A percentile compares a stretch with the other conserved stretches of the same genome.
Evolutionary conservation across 805 yeast genomes (phyloP).

Genomic region (Zygotorulaspora chibaensis): DNA sequence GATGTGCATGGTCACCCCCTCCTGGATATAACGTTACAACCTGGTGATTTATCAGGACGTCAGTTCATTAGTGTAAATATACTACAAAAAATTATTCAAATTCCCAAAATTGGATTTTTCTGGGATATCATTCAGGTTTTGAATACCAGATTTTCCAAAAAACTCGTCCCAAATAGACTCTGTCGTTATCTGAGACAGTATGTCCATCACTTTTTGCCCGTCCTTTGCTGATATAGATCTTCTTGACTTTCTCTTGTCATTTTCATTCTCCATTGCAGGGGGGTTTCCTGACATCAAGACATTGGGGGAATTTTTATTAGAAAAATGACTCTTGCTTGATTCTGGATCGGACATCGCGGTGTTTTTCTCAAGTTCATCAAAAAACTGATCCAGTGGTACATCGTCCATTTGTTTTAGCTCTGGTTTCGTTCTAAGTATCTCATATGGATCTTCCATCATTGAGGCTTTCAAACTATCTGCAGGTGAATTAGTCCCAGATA

Average conservation of each 20-base stretch:
- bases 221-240: conserved; percentile 35
- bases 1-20: no score
- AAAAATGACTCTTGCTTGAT: conserved; percentile 9
- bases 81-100: not conserved
- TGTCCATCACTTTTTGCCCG: conserved; percentile 53
- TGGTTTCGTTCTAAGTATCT: conserved; percentile 6
- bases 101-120: not conserved
- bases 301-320: conserved; percentile 11
- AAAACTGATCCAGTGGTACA: conserved; percentile 41
- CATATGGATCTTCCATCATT: conserved; percentile 6
- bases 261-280: conserved; percentile 2
- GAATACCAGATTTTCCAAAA: conserved; percentile 15
- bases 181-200: conserved; percentile 58
- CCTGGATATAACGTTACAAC: no score
- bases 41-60: no score
- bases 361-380: conserved; percentile 42
- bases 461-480: conserved; percentile 1
- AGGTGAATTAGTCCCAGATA: conserved; percentile 2
- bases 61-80: not conserved
- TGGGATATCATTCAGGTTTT: not conserved
- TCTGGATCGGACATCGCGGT: conserved; percentile 10
- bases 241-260: conserved; percentile 1
- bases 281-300: conserved; percentile 1
- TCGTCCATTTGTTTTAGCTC: conserved; percentile 8
- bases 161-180: conserved; percentile 61